Base-by-base conservation (phyloP, 306 rosid genomes). In the Lupinus albus region DNA sequence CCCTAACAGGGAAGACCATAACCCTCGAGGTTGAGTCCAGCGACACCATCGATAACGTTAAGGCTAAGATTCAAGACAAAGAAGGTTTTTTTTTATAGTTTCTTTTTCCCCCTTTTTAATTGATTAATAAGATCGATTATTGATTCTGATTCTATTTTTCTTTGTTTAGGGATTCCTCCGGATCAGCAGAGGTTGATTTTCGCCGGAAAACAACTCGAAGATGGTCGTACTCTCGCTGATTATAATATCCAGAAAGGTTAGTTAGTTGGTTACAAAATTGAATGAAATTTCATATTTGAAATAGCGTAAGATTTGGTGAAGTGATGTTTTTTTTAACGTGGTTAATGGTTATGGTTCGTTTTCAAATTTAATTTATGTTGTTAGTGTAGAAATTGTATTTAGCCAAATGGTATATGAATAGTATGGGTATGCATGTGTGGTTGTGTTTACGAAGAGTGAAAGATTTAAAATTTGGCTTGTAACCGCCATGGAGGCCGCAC, bases 11-110 rank as follows among this genome's bases (percentile, higher is more conserved):
- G 68, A 92, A 92, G 91, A 92, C 98, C 64, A 92, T 92, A 75
- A 92, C 98, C 72, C 96, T 92, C n/a, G 98, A 92, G 91, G 98
- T 92, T 51, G 98, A 92, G 77, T 89, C 96, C 51, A 89, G 96
- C 61, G 98, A 92, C 52, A 92, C 98, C 49, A 92, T 92, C 32
- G 98, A 92, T 21, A 92, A 92, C 76, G 98, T 92, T 30, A 92
- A 92, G 72, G 72, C 96, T 6, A 92, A 92, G 85, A 92, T 92
- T 72, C 98, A 92, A 73, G 98, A 92, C 88, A 92, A 92, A 80
- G 98, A 92, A 84, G 98, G 98, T 84, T 30, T 4, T 9, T 14
- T 35, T 4, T 14, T 55, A 0, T 28, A 6, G 15, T 8, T 17
- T 6, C 21, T 9, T 11, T 20, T 47, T 8, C 32, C 8, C 21